Conservation (phyloP, 2,329 filamentous ascomycete genomes). For the Venturia aucupariae region DNA sequence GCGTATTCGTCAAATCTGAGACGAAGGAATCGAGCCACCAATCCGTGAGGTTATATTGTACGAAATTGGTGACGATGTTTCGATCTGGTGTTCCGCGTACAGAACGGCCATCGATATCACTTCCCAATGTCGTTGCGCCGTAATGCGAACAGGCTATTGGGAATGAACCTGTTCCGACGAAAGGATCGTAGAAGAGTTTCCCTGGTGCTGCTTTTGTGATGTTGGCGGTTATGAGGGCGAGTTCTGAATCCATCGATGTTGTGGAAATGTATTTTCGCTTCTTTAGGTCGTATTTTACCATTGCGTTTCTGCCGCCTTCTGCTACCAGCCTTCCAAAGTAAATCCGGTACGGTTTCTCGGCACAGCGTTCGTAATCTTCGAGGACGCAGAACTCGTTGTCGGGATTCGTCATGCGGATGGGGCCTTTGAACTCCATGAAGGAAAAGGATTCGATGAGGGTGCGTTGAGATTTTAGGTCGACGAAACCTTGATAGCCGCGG, state of each 20-base stretch:
- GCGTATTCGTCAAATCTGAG: constrained; percentile 80
- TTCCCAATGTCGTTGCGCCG: constrained; percentile 73
- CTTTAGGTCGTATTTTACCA: constrained; percentile 77
- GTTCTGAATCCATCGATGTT: constrained; percentile 93
- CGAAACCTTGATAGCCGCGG: constrained; percentile 72
- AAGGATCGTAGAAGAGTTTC: constrained; percentile 87
- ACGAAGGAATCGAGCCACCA: constrained; percentile 70
- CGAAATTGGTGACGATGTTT: constrained; percentile 63
- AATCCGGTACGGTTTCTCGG: constrained; percentile 38
- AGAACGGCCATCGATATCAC: constrained; percentile 86
- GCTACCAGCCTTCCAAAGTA: constrained; percentile 61
- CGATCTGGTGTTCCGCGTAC: constrained; percentile 61
- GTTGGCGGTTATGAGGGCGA: constrained; percentile 86
- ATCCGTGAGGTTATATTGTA: constrained; percentile 64
- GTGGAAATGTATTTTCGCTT: constrained; percentile 90
- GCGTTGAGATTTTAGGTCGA: constrained; percentile 53
- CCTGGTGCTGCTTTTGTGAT: constrained; percentile 74
- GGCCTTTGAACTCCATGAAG: constrained; percentile 69
- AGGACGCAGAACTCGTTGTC: constrained; percentile 71
- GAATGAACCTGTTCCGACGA: constrained; percentile 91
- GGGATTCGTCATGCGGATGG: constrained; percentile 64
- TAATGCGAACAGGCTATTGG: constrained; percentile 85
- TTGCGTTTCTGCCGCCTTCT: constrained; percentile 54
- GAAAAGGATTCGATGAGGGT: constrained; percentile 72
- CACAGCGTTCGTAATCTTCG: constrained; percentile 62